Evolutionary conservation across 495 filamentous ascomycete species (phyloP).

Genomic region (Penicillium daleae): DNA sequence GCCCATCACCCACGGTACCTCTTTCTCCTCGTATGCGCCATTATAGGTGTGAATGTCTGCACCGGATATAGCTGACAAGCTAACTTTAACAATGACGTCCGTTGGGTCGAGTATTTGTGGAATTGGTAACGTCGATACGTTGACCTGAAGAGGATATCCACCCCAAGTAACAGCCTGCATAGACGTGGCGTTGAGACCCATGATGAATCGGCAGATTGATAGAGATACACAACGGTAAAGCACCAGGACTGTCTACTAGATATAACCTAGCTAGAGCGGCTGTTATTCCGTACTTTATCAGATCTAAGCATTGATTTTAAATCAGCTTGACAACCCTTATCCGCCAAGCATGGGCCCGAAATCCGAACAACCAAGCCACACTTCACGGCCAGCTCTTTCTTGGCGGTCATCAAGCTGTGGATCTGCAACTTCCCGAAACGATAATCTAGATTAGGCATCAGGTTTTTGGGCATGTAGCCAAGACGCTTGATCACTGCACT

Average conservation of each 20-base stretch:
- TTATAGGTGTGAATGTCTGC: slow-evolving; percentile 34
- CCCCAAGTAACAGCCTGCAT: slow-evolving; percentile 4
- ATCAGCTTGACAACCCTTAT: neutral
- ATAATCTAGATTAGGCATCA: slow-evolving; percentile 2
- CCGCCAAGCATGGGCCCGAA: neutral
- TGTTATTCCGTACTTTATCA: neutral
- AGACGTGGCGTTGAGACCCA: neutral
- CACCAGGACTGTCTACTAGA: neutral
- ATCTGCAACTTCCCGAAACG: neutral
- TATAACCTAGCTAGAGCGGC: neutral
- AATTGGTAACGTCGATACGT: neutral
- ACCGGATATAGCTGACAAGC: slow-evolving; percentile 35
- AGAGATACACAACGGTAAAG: neutral
- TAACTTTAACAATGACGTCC: slow-evolving; percentile 20
- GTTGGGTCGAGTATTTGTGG: slow-evolving; percentile 11
- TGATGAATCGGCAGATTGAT: neutral
- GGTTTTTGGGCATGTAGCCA: neutral
- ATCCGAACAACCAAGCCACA: neutral
- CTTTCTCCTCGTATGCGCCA: slow-evolving; percentile 16
- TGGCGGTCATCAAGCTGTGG: slow-evolving; percentile 2
- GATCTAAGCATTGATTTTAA: neutral
- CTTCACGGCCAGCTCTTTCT: neutral
- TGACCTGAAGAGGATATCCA: neutral
- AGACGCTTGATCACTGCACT: neutral
- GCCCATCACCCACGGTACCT: slow-evolving; percentile 30